Evolutionary conservation across 345 rosid genomes (phyloP), one percentile per base, ranked within the genome.

Genomic region (Mangifera indica): DNA sequence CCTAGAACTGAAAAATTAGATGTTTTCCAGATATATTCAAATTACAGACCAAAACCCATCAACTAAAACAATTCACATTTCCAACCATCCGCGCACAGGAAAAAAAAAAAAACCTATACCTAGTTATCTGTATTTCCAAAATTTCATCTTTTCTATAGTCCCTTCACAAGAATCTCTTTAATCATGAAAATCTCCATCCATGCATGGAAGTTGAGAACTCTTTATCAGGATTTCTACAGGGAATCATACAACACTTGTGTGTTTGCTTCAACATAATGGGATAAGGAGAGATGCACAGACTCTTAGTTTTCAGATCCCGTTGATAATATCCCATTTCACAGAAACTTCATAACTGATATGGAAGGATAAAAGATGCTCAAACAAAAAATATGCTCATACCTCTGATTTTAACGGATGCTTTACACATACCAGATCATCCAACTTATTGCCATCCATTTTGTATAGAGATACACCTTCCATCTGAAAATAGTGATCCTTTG

Each of bases 361-460:
- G 57, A 48, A 1, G 14, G 4, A 71, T 21, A 15, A 66, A 70
- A 10, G 20, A 22, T 37, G 53, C 65, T 60, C 14, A 42, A 18
- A 3, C 22, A 32, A 44, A 52, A 48, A 67, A 48, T 67, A 63
- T 51, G 15, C 52, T 83, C 76, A 78, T 40, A 60, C 72, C 75
- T 70, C 74, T 18, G 80, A 73, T 73, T 78, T 72, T 62, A 42
- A 26, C 15, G 90, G 58, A 69, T 87, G 98, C 80, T 85, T 82
- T 21, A 92, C 87, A 25, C 99, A 95, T 29, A 95, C 97, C 66
- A 95, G 86, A 86, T 95, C 98, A 64, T 95, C 99, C 81, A 95
- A 82, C 72, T 82, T 95, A 74, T 95, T 92, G 12, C 99, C 98
- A 59, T 95, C 99, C 93, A 95, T 95, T 80, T 95, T 95, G 84